Evolutionary conservation across 2,329 filamentous ascomycete genomes (phyloP).

Genomic region (Alternaria brassicae): DNA sequence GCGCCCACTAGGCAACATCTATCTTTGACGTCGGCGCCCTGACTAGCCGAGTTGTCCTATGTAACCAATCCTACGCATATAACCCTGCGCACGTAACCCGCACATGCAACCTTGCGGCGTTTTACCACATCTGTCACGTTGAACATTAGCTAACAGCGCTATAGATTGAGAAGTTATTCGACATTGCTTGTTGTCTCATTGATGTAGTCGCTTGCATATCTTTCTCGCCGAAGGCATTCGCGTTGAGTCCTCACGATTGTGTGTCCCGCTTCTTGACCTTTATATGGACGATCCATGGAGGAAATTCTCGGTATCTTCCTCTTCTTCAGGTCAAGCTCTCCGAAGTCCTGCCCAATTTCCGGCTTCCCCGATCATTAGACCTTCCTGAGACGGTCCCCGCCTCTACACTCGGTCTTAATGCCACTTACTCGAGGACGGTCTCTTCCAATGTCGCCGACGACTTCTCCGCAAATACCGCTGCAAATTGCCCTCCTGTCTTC

Average conservation of each 20-base stretch:
- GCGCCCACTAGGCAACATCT: conserved; percentile 36
- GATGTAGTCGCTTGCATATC: conserved; percentile 73
- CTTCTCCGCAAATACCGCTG: conserved; percentile 32
- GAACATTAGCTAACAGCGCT: conserved; percentile 33
- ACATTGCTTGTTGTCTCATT: conserved; percentile 74
- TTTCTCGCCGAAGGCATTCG: conserved; percentile 64
- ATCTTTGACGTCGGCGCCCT: conserved; percentile 36
- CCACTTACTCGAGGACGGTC: conserved; percentile 33
- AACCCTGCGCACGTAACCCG: conserved; percentile 18
- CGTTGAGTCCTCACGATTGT: conserved; percentile 69
- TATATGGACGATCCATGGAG: conserved; percentile 73
- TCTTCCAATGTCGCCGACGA: conserved; percentile 43
- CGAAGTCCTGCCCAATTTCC: conserved; percentile 67
- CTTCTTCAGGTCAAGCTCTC: conserved; percentile 78
- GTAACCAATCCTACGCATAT: no score
- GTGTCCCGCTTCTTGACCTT: conserved; percentile 72
- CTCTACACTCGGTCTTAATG: conserved; percentile 37
- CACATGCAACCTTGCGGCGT: conserved; percentile 19
- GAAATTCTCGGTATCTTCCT: conserved; percentile 77
- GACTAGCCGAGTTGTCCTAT: conserved; percentile 24
- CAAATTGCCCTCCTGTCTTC: conserved; percentile 42
- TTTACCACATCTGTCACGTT: conserved; percentile 26
- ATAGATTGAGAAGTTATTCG: conserved; percentile 80
- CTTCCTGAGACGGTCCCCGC: conserved; percentile 37
- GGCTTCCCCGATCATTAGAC: conserved; percentile 47